Base-by-base conservation (phyloP, 2,329 filamentous ascomycete genomes). In the Fusarium phyllophilum region DNA sequence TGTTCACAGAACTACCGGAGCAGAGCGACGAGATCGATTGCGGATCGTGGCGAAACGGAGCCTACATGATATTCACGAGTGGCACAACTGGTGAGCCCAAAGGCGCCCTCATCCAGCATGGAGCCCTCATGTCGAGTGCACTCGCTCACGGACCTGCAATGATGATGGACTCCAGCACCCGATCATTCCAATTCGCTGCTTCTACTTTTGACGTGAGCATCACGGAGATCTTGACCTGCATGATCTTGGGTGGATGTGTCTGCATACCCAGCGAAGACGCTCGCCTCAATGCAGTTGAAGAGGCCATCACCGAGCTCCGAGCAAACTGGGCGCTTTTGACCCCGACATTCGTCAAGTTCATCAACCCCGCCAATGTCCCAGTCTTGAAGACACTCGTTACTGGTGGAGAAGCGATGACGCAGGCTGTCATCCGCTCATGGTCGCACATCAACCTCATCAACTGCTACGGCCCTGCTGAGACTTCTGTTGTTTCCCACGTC, bases 231-330 rank as follows among this genome's bases (percentile, higher is more conserved):
- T 20, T 78, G 7, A 72, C 63, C 0, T 66, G 68, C 1, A 13
- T 78, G n/a, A 58, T 73, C 8, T 51, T 73, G 17, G 81, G 81
- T 20, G 80, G 77, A 0, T 81, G 80, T 49, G 72, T 82, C 8
- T 81, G 80, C 34, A 72, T 82, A 22, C 82, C 83, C 2, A 83
- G 81, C 2, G 84, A 86, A 33, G 76, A 82, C 4, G 79, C 81
- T 33, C 80, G 84, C 1, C 75, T 84, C 34, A 83, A 84, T 20
- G 76, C 82, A 24, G 70, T 85, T 0, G 72, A 73, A 20, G 51
- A 68, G 9, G 68, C 66, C 8, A 78, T 78, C 7, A 59, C 63
- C 0, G 15, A 74, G 31, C 66, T 77, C 20, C 22, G 46, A n/a
- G 77, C 59, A 2, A 78, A 77, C 31, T 78, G 74, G 75, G 67